Base-by-base conservation (phyloP, 495 filamentous ascomycete species). In the Oidiodendron maius region DNA sequence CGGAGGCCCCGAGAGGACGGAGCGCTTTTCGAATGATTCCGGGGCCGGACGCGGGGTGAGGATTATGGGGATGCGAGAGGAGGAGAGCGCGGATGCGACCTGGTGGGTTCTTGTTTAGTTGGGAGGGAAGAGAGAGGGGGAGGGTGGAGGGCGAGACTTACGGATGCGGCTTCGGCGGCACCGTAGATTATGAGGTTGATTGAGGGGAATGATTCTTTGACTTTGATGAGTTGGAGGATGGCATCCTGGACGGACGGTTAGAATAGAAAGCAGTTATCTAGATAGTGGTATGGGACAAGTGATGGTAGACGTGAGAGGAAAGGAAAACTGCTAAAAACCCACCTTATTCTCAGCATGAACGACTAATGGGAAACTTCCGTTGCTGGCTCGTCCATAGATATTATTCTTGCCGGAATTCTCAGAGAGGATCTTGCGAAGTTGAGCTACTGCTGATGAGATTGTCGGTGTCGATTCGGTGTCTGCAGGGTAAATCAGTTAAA, bases 11-110 rank as follows among this genome's bases (percentile, higher is more conserved):
- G 61, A 49, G 9, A 68, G 51, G 6, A 51, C 34, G 40, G 65
- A 56, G 17, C 47, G 52, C 23, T 61, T 63, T 13, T 64, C 64
- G 40, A 55, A 71, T 3, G n/a, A 36, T 12, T 60, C 56, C 1
- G 63, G 66, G 3, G 60, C 60, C 18, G 56, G 58, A 8, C 62
- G 63, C 40, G 57, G 51, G 6, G 61, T 61, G 13, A 72, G 52
- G 17, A 75, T 71, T 3, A 75, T 60, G 1, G 68, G 60, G 21
- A 75, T 64, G 8, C 53, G 42, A 3, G 67, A 62, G 6, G 55
- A 56, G 12, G 68, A 68, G 2, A 75, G 56, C 21, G 69, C 64
- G 3, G 63, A 49, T 41, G 67, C 70, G 32, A 71, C 53, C 53
- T 58, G 18, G 61, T 59, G 15, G 55, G 56, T n/a, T 40, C n/a